phyloP scores from a whole-genome alignment of 176 grass and related monocot genomes.

The Aegilops speltoides region DNA sequence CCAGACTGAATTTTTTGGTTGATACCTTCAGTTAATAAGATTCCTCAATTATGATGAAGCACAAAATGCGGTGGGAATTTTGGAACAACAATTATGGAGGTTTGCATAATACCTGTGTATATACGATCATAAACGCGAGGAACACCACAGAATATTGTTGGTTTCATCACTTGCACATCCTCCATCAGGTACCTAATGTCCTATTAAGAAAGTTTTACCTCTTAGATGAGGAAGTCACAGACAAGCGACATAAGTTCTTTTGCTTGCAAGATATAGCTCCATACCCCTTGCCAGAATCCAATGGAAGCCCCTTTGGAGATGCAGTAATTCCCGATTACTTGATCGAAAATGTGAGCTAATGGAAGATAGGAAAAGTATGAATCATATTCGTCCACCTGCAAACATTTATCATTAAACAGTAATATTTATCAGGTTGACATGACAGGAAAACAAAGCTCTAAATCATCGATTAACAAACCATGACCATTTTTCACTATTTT shows the following conservation, averaged over 20 bases:
- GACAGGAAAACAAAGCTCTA: not conserved
- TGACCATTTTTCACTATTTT: not conserved
- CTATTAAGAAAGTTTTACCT: slow-evolving; percentile 32
- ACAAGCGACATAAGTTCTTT: not conserved
- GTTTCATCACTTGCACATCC: slow-evolving; percentile 86
- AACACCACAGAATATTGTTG: slow-evolving; percentile 93
- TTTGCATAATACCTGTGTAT: slow-evolving; percentile 58
- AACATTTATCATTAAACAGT: not conserved
- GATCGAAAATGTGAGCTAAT: slow-evolving; percentile 98
- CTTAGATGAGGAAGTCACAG: not conserved
- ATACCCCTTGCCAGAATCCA: slow-evolving; percentile 99
- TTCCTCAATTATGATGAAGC: not conserved
- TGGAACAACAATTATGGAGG: not conserved
- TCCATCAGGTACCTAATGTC: slow-evolving; percentile 92
- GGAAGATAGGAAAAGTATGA: slow-evolving; percentile 98
- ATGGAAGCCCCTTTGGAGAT: slow-evolving; percentile 95
- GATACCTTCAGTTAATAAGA: slow-evolving; percentile 64
- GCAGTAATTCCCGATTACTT: slow-evolving; percentile 91
- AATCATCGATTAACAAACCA: slow-evolving; percentile 6
- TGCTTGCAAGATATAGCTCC: not conserved
- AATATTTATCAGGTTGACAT: not conserved
- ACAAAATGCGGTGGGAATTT: not conserved
- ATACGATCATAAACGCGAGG: slow-evolving; percentile 96
- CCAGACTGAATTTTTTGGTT: slow-evolving; percentile 79
- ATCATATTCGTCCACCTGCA: slow-evolving; percentile 80